Evolutionary conservation across 495 filamentous ascomycete genomes (phyloP).

Genomic region (Penicillium cosmopolitanum): DNA sequence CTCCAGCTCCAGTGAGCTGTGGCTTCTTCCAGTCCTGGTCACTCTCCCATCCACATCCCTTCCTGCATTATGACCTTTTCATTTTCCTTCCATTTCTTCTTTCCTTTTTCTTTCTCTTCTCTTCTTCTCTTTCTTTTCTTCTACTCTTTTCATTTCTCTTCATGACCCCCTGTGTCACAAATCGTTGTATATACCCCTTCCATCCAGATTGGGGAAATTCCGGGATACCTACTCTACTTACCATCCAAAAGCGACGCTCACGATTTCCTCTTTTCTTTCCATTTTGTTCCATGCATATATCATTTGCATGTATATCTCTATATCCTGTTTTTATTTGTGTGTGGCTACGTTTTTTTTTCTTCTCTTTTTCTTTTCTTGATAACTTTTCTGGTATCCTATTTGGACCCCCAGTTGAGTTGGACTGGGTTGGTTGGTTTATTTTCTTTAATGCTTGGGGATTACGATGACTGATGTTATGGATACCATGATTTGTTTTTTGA

Average conservation of each 20-base stretch:
- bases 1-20: neutral
- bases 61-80: constrained; percentile 4
- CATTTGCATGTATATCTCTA: neutral
- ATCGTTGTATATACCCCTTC: neutral
- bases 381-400: neutral
- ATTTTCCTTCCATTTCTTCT: constrained; percentile 7
- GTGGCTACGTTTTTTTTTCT: constrained; percentile 5
- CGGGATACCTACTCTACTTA: too few species aligned
- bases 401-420: neutral
- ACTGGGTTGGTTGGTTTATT: neutral
- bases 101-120: constrained; percentile 15
- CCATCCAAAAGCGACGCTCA: neutral
- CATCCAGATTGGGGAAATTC: neutral
- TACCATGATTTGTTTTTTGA: constrained; percentile 30
- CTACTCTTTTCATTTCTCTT: constrained; percentile 4
- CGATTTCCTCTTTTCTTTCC: neutral
- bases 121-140: neutral
- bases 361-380: neutral
- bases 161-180: too few species aligned
- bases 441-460: constrained; percentile 12
- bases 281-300: neutral
- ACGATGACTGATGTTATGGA: constrained; percentile 29
- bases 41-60: constrained; percentile 3
- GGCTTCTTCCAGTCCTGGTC: neutral
- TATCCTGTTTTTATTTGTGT: too few species aligned